Percentiles rank a stretch among this genome's conserved stretches.
Evolutionary conservation across 208 protist genomes (phyloP).

Genomic region (Crithidia thermophila): DNA sequence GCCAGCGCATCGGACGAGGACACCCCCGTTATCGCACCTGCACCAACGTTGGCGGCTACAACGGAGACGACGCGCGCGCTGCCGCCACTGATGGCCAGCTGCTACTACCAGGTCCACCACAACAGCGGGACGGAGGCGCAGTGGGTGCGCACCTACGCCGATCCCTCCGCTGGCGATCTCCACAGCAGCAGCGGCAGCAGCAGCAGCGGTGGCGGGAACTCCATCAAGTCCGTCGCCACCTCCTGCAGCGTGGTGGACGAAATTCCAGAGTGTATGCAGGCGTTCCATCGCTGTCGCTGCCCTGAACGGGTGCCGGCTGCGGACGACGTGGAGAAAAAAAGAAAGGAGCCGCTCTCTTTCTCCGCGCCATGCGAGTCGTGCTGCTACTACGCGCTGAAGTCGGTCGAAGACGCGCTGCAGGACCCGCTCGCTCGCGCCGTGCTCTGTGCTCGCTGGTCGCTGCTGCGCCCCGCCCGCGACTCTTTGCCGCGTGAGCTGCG

Average conservation of each 20-base stretch:
- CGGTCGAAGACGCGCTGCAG: neutral
- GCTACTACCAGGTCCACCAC: conserved; percentile 17
- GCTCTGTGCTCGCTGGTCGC: conserved; percentile 11
- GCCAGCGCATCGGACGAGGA: too few species aligned
- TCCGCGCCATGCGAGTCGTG: conserved; percentile 21
- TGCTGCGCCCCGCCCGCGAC: conserved; percentile 9
- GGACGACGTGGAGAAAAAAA: neutral
- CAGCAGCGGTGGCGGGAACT: too few species aligned
- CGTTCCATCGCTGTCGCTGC: conserved; percentile 24
- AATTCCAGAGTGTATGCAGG: neutral
- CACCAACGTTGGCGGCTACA: neutral
- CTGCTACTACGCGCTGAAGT: conserved; percentile 13
- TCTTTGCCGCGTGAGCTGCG: conserved; percentile 30
- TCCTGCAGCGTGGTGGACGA: neutral
- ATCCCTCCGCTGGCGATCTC: too few species aligned
- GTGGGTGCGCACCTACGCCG: conserved; percentile 21
- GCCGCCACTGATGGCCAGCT: conserved; percentile 22
- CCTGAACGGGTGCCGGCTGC: neutral
- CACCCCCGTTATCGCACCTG: too few species aligned
- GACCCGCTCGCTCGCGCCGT: neutral
- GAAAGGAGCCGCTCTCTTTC: neutral
- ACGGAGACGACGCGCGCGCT: conserved; percentile 8
- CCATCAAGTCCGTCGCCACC: too few species aligned
- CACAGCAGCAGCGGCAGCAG: neutral
- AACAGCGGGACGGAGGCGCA: conserved; percentile 2